Percentiles rank a stretch among this genome's conserved stretches.
phyloP scores from a whole-genome alignment of 2,329 filamentous ascomycete genomes.

The Colletotrichum sojae region DNA sequence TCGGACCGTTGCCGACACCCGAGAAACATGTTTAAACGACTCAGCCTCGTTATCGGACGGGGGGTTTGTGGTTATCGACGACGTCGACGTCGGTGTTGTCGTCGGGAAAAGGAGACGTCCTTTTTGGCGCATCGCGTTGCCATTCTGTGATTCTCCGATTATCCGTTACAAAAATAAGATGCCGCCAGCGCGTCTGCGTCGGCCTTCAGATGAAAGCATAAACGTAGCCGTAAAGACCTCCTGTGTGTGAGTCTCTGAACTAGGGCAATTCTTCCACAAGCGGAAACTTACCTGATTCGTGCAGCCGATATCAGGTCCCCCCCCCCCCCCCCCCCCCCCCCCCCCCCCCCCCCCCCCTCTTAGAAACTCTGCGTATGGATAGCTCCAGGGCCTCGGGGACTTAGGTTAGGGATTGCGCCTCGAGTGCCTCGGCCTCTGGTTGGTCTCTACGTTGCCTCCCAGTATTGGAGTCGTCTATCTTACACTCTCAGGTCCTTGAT shows the following conservation, averaged over 20 bases:
- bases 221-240: conserved; percentile 2
- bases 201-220: too few species aligned
- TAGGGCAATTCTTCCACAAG: conserved; percentile 13
- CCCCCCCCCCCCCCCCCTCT: not conserved
- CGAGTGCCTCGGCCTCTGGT: too few species aligned
- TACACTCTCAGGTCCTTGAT: too few species aligned
- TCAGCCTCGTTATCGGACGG: conserved; percentile 1
- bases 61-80: too few species aligned
- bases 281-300: conserved; percentile 32
- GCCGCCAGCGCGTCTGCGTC: too few species aligned
- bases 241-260: not conserved
- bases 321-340: too few species aligned
- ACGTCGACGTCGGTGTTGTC: not conserved
- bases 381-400: conserved; percentile 12
- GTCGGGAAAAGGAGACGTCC: not conserved
- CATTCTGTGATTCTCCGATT: not conserved
- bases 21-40: conserved; percentile 7
- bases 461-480: too few species aligned
- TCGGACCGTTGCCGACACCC: conserved; percentile 21
- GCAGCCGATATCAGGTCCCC: not conserved
- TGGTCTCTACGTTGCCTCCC: too few species aligned
- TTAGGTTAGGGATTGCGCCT: not conserved
- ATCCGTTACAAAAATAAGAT: not conserved
- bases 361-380: conserved; percentile 26
- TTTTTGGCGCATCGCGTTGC: not conserved